phyloP scores from a whole-genome alignment of 2,329 filamentous ascomycete species.

The Calonectria hawksworthii region DNA sequence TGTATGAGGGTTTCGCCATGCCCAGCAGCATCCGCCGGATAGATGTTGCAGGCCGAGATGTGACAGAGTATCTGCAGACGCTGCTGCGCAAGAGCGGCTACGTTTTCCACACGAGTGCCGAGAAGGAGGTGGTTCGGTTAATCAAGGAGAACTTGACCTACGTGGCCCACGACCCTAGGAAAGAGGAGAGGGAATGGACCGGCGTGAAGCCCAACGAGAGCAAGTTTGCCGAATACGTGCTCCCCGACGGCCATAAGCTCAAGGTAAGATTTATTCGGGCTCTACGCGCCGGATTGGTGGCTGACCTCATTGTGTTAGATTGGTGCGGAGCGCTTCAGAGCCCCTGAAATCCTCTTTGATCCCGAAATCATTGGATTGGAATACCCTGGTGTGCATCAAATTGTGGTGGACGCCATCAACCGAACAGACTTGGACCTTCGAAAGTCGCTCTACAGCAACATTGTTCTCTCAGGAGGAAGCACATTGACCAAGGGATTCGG shows the following conservation, averaged over 20 bases:
- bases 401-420: slow-evolving; percentile 95
- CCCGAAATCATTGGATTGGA: slow-evolving; percentile 95
- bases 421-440: slow-evolving; percentile 95
- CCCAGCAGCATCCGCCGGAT: slow-evolving; percentile 95
- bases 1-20: slow-evolving; percentile 98
- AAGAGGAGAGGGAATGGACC: slow-evolving; percentile 97
- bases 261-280: slow-evolving; percentile 71
- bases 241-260: slow-evolving; percentile 94
- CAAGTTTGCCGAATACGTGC: slow-evolving; percentile 86
- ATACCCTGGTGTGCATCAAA: slow-evolving; percentile 97
- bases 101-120: slow-evolving; percentile 96
- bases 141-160: slow-evolving; percentile 98
- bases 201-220: slow-evolving; percentile 81
- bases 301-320: slow-evolving; percentile 67
- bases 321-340: slow-evolving; percentile 93
- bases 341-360: slow-evolving; percentile 97
- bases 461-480: slow-evolving; percentile 95
- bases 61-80: slow-evolving; percentile 95
- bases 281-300: background rate
- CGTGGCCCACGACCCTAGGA: slow-evolving; percentile 89
- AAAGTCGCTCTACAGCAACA: slow-evolving; percentile 95
- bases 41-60: slow-evolving; percentile 94
- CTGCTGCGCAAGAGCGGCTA: slow-evolving; percentile 92
- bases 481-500: slow-evolving; percentile 98
- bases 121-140: slow-evolving; percentile 97